Evolutionary conservation across 768 basidiomycete species (phyloP).

Genomic region (Tylopilus balloui): DNA sequence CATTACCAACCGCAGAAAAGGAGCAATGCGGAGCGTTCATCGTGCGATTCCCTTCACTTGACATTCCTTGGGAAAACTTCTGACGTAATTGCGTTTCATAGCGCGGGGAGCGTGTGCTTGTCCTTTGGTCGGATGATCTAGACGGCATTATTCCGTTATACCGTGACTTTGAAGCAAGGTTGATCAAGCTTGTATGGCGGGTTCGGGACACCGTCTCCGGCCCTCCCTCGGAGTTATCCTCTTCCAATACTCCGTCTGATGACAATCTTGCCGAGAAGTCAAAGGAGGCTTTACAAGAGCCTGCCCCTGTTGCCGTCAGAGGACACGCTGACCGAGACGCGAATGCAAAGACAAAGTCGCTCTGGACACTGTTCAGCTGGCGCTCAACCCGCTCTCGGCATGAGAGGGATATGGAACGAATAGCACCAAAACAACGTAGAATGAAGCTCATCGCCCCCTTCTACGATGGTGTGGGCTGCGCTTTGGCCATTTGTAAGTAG

Average conservation of each 20-base stretch:
- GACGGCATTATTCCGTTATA: constrained; percentile 75
- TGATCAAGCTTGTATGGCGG: constrained; percentile 80
- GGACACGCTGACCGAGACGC: not conserved
- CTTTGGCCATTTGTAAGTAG: constrained; percentile 56
- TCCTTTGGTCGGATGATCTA: constrained; percentile 82
- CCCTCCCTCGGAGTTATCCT: constrained; percentile 36
- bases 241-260: constrained; percentile 48
- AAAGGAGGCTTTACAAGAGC: constrained; percentile 18
- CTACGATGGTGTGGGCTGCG: constrained; percentile 68
- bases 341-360: not conserved
- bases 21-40: constrained; percentile 90
- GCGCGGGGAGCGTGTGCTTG: constrained; percentile 79
- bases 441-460: constrained; percentile 66
- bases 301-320: constrained; percentile 5
- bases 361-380: constrained; percentile 36
- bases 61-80: not conserved
- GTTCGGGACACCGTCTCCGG: constrained; percentile 36
- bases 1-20: constrained; percentile 76
- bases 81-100: constrained; percentile 25
- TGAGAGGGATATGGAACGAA: constrained; percentile 51
- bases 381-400: constrained; percentile 41
- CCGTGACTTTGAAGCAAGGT: constrained; percentile 66
- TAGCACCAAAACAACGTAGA: constrained; percentile 37
- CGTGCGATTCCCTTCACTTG: constrained; percentile 37
- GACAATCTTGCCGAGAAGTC: constrained; percentile 52